phyloP scores from a whole-genome alignment of 2,329 filamentous ascomycete species.

The Hypoxylon sp. region DNA sequence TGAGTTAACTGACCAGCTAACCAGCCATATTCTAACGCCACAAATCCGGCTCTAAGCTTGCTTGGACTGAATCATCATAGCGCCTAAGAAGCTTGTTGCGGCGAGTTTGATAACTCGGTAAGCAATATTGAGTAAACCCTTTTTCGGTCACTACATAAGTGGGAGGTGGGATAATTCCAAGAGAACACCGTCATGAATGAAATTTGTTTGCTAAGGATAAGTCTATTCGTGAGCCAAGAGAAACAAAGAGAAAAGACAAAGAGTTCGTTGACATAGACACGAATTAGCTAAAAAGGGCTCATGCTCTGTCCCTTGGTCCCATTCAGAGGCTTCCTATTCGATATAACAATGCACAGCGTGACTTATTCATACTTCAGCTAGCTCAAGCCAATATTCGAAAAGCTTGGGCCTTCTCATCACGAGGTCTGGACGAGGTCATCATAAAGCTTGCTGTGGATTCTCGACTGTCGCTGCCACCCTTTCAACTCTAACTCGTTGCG shows the following conservation, averaged over 20 bases:
- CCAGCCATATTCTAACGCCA: not conserved
- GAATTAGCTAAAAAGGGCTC: not conserved
- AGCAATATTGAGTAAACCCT: not conserved
- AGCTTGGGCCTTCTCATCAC: not conserved
- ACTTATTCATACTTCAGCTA: not conserved
- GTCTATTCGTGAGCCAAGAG: not conserved
- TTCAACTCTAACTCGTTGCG: not conserved
- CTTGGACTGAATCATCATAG: not conserved
- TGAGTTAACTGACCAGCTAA: not conserved
- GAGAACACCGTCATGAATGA: not conserved
- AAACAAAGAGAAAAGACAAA: not conserved
- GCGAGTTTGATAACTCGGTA: not conserved
- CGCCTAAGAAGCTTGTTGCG: not conserved
- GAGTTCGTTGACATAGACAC: not conserved
- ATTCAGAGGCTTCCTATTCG: not conserved
- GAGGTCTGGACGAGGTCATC: not conserved
- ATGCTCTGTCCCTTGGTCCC: not conserved
- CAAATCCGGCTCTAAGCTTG: not conserved
- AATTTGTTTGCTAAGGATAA: not conserved
- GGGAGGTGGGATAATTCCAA: not conserved
- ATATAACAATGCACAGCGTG: not conserved
- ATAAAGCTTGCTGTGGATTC: not conserved
- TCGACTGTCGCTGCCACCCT: not conserved
- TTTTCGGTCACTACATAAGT: not conserved
- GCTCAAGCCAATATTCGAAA: not conserved